phyloP scores from a whole-genome alignment of 169 alveolate genomes.

The Cryptosporidium sp. region DNA sequence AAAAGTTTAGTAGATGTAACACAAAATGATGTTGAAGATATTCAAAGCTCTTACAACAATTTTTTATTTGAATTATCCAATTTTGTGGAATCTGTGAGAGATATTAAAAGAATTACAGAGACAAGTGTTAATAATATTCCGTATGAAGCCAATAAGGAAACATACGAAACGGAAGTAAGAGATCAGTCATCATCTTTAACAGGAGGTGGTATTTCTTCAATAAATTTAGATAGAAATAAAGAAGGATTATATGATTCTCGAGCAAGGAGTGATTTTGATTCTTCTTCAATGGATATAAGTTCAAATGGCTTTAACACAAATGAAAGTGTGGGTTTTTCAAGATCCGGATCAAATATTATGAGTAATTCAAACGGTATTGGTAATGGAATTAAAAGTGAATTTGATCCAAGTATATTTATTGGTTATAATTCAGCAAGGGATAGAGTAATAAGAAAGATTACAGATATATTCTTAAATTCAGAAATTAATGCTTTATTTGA shows the following conservation, averaged over 20 bases:
- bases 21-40: slow-evolving; percentile 48
- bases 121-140: not conserved
- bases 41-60: slow-evolving; percentile 60
- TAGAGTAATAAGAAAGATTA: slow-evolving; percentile 33
- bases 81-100: slow-evolving; percentile 66
- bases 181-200: not conserved
- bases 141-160: not conserved
- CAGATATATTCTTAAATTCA: slow-evolving; percentile 50
- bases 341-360: not conserved
- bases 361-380: not conserved
- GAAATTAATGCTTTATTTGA: slow-evolving; percentile 19
- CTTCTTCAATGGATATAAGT: not conserved
- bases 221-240: not conserved
- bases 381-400: not conserved
- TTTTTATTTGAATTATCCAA: slow-evolving; percentile 53
- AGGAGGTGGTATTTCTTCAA: not conserved
- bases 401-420: slow-evolving; percentile 68
- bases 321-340: not conserved
- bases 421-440: slow-evolving; percentile 70
- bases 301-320: not conserved
- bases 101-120: slow-evolving; percentile 64
- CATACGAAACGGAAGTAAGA: not conserved
- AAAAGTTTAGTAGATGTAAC: slow-evolving; percentile 44
- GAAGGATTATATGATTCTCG: not conserved
- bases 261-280: not conserved